phyloP scores from a whole-genome alignment of 306 rosid genomes.

The Castanea mollissima region DNA sequence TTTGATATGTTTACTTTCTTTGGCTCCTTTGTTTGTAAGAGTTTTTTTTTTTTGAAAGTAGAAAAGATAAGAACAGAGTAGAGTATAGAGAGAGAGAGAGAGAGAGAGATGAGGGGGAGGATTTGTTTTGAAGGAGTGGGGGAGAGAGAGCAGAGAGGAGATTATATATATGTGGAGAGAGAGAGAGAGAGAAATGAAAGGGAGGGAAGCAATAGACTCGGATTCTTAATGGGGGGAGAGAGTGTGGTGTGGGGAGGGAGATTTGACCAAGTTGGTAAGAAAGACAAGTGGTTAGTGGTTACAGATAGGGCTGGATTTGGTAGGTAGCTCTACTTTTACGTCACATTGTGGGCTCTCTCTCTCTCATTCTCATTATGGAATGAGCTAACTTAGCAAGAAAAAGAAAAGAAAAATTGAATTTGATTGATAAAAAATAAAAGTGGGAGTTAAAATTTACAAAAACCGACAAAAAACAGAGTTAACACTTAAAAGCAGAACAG shows the following conservation, averaged over 20 bases:
- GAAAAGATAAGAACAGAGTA: slow-evolving; percentile 14
- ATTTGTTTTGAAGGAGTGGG: not conserved
- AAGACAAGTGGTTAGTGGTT: slow-evolving; percentile 52
- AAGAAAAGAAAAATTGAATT: not conserved
- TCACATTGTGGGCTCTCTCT: slow-evolving; percentile 28
- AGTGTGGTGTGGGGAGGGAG: slow-evolving; percentile 7
- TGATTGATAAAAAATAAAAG: not conserved
- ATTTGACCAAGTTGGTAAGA: slow-evolving; percentile 51
- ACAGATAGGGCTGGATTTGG: slow-evolving; percentile 35
- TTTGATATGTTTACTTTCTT: not conserved
- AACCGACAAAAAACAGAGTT: not conserved
- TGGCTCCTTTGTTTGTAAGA: slow-evolving; percentile 2
- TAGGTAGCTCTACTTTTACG: slow-evolving; percentile 49
- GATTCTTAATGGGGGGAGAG: not conserved
- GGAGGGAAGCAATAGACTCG: not conserved
- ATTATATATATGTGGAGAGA: slow-evolving; percentile 1
- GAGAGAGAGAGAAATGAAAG: not conserved
- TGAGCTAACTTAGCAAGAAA: not conserved
- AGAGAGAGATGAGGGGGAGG: not conserved
- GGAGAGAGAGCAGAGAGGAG: not conserved
- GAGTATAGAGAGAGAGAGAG: not conserved
- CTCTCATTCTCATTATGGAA: not conserved
- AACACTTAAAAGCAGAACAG: not conserved
- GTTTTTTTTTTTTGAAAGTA: not conserved
- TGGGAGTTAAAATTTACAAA: not conserved